These are phyloP conservation scores for Cucumis variabilis DNA, from an alignment of 331 rosid genomes.

Conservation along the genomic window DNA sequence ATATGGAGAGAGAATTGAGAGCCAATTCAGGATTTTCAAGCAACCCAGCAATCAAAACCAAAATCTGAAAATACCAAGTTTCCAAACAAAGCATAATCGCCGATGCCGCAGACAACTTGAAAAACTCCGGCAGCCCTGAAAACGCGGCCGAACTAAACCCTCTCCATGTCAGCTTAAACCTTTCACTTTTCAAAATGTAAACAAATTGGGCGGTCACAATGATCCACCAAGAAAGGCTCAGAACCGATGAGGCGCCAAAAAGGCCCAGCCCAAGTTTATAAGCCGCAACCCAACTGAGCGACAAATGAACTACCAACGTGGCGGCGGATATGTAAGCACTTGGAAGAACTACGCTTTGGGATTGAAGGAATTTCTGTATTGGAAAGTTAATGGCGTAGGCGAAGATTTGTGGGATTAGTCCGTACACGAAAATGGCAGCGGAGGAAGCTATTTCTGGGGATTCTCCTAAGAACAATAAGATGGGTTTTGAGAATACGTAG, in stretches of 20 bases:
- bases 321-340: conserved; percentile 57
- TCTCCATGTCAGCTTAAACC: conserved; percentile 52
- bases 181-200: conserved; percentile 46
- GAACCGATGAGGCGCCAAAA: conserved; percentile 51
- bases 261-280: conserved; percentile 51
- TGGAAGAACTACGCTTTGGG: conserved; percentile 63
- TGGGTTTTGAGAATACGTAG: conserved; percentile 48
- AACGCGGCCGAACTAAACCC: conserved; percentile 57
- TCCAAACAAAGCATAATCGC: conserved; percentile 71
- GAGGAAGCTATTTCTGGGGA: conserved; percentile 41
- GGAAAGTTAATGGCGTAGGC: conserved; percentile 72
- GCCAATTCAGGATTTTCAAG: conserved; percentile 58
- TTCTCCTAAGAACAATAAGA: conserved; percentile 50
- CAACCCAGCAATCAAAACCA: conserved; percentile 62
- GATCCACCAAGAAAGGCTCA: conserved; percentile 74
- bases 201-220: conserved; percentile 58
- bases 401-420: conserved; percentile 63
- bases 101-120: conserved; percentile 59
- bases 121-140: conserved; percentile 51
- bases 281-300: conserved; percentile 58
- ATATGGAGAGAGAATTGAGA: conserved; percentile 55
- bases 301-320: conserved; percentile 42
- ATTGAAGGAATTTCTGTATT: conserved; percentile 67
- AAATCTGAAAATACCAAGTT: conserved; percentile 61
- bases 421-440: conserved; percentile 59